Conservation (phyloP, 768 basidiomycete genomes). For the Russula vinacea region DNA sequence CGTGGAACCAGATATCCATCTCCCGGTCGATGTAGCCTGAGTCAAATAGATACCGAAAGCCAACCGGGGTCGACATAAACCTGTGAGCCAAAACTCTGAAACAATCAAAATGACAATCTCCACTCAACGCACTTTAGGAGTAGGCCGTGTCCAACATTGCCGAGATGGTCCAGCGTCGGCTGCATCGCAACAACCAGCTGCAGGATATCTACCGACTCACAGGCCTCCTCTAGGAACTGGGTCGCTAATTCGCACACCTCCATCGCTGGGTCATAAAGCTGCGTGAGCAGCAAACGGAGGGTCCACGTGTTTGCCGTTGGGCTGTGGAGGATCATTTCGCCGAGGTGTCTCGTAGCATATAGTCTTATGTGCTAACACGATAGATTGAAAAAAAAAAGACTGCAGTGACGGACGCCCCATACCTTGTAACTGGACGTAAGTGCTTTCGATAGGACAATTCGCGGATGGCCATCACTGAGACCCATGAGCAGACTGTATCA, state of each 20-base stretch:
- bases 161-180: slow-evolving; percentile 92
- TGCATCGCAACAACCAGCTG: slow-evolving; percentile 92
- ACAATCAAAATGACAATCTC: neutral
- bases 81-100: slow-evolving; percentile 40
- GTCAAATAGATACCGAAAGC: slow-evolving; percentile 88
- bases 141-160: slow-evolving; percentile 85
- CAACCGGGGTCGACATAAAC: slow-evolving; percentile 91
- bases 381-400: neutral
- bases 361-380: slow-evolving; percentile 70
- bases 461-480: slow-evolving; percentile 85
- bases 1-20: slow-evolving; percentile 96
- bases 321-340: slow-evolving; percentile 68
- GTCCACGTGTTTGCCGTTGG: slow-evolving; percentile 78
- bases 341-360: slow-evolving; percentile 85
- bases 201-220: slow-evolving; percentile 77
- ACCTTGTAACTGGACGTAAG: slow-evolving; percentile 92
- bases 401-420: slow-evolving; percentile 21
- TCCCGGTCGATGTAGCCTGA: slow-evolving; percentile 91
- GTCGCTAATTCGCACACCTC: slow-evolving; percentile 92
- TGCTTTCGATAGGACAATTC: slow-evolving; percentile 91
- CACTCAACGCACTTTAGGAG: slow-evolving; percentile 67
- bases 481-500: slow-evolving; percentile 22
- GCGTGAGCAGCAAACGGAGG: slow-evolving; percentile 85
- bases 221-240: slow-evolving; percentile 83
- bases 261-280: slow-evolving; percentile 87